Evolutionary conservation across 1,139 yeast genomes (phyloP).

Genomic region (Lodderomyces beijingensis): DNA sequence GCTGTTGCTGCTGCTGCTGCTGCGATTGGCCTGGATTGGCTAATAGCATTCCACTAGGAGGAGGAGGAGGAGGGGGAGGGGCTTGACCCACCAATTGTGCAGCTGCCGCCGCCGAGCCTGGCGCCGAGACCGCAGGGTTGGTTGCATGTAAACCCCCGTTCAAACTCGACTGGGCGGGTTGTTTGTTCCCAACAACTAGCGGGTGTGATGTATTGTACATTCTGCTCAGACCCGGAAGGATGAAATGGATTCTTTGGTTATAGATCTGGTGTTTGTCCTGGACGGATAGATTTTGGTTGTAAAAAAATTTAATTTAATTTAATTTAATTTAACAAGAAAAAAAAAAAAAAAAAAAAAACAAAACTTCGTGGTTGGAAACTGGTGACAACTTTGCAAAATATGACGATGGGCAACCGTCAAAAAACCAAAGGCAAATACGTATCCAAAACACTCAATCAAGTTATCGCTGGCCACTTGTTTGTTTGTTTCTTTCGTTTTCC

Average conservation of each 20-base stretch:
- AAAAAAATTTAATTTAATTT: background rate
- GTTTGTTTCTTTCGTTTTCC: no score
- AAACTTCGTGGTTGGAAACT: no score
- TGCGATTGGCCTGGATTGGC: slow-evolving; percentile 1
- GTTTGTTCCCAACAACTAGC: slow-evolving; percentile 12
- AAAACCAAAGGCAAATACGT: no score
- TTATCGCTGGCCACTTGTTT: no score
- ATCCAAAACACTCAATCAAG: no score
- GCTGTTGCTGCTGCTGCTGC: slow-evolving; percentile 8
- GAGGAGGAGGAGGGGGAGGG: background rate
- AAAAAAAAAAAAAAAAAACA: no score
- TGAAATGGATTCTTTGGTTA: no score
- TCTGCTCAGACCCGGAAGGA: no score
- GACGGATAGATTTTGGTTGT: background rate
- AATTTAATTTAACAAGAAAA: background rate
- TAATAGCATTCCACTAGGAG: no score
- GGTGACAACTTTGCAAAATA: no score
- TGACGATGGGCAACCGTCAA: no score
- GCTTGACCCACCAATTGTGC: slow-evolving; percentile 4
- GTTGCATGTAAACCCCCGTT: slow-evolving; percentile 12
- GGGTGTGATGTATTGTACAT: slow-evolving; percentile 13
- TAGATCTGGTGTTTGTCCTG: no score
- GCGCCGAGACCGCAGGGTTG: slow-evolving; percentile 6
- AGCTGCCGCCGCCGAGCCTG: slow-evolving; percentile 3
- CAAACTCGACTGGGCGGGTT: slow-evolving; percentile 9